Evolutionary conservation across 1,284 basidiomycete genomes (phyloP).

Genomic region (Pulveroboletus sp.): DNA sequence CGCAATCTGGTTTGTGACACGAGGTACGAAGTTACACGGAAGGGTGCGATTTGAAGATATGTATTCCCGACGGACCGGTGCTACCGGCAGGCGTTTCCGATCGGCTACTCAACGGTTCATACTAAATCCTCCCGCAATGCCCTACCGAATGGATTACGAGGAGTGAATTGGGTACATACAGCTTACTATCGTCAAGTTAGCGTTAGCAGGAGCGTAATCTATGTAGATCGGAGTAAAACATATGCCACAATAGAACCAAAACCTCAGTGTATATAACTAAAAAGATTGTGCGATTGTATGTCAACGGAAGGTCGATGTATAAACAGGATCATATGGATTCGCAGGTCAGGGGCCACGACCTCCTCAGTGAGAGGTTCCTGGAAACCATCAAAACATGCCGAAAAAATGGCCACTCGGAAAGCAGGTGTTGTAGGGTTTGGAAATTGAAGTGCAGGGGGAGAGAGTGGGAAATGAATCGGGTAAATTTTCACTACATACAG

Average conservation of each 20-base stretch:
- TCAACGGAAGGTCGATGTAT: neutral
- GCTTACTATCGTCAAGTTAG: neutral
- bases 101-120: neutral
- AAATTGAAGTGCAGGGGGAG: constrained; percentile 2
- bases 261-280: neutral
- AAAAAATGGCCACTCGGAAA: neutral
- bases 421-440: neutral
- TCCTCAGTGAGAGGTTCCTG: constrained; percentile 20
- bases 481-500: constrained; percentile 10
- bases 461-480: constrained; percentile 5
- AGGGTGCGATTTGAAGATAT: too few species aligned
- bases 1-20: neutral
- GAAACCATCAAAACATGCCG: constrained; percentile 25
- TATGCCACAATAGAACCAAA: neutral
- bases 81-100: neutral
- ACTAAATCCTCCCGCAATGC: too few species aligned
- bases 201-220: constrained; percentile 13
- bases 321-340: neutral
- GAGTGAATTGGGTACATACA: constrained; percentile 5
- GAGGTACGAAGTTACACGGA: neutral
- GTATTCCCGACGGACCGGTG: too few species aligned
- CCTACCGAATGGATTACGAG: neutral
- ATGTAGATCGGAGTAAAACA: neutral
- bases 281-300: neutral
- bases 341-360: neutral